Evolutionary conservation across 2,329 filamentous ascomycete genomes (phyloP).

Genomic region (Ophiostoma himal-ulmi): DNA sequence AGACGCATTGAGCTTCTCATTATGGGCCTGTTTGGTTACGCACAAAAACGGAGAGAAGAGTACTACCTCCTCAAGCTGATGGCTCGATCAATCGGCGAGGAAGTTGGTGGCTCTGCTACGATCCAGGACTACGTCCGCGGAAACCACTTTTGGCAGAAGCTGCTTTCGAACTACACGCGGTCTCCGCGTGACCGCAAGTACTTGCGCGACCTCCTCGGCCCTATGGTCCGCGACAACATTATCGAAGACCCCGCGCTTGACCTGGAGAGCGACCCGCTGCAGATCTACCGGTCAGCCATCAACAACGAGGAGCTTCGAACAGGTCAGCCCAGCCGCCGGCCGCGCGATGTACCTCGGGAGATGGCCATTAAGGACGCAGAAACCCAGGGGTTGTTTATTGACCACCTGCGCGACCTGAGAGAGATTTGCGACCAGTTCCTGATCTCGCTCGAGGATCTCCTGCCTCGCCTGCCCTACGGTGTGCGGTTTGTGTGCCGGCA

Average conservation of each 20-base stretch:
- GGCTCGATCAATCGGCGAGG: constrained; percentile 73
- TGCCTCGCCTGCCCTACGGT: constrained; percentile 88
- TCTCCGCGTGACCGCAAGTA: constrained; percentile 91
- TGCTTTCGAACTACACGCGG: constrained; percentile 80
- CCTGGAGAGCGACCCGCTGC: constrained; percentile 92
- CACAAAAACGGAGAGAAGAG: constrained; percentile 92
- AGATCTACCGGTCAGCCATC: constrained; percentile 91
- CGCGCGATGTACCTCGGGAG: constrained; percentile 80
- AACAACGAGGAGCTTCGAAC: constrained; percentile 96
- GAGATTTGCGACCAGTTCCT: constrained; percentile 94
- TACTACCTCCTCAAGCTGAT: constrained; percentile 93
- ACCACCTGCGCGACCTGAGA: constrained; percentile 85
- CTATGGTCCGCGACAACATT: constrained; percentile 83
- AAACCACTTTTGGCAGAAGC: constrained; percentile 87
- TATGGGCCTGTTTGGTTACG: constrained; percentile 95
- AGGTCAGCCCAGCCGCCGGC: constrained; percentile 72
- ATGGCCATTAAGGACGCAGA: constrained; percentile 94
- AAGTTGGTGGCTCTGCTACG: constrained; percentile 65
- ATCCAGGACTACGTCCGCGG: constrained; percentile 83
- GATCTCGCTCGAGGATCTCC: constrained; percentile 68
- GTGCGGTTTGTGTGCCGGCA: constrained; percentile 83
- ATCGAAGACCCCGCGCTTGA: constrained; percentile 87
- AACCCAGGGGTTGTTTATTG: constrained; percentile 86
- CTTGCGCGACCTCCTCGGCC: constrained; percentile 76
- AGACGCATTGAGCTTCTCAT: constrained; percentile 89